Base-by-base conservation (phyloP, 2,329 filamentous ascomycete species). In the Metarhizium anisopliae region DNA sequence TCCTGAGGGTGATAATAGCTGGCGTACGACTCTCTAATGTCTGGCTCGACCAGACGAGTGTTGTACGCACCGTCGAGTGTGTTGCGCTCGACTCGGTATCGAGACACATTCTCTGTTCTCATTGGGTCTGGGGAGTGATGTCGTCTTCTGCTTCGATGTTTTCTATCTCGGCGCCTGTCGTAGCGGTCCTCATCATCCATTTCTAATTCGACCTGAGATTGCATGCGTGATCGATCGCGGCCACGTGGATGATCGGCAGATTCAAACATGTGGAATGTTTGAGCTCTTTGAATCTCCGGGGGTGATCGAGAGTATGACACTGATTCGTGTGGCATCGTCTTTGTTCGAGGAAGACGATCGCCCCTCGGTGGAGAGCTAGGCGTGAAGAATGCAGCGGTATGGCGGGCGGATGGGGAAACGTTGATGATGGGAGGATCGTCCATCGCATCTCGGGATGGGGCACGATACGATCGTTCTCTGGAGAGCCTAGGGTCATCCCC, bases 171-270 rank as follows among this genome's bases (percentile, higher is more conserved):
- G 8, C 61, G 62, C 18, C 64, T 64, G 10, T 68, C 66, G 20
- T 70, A 66, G 25, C 25, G 25, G 1, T 72, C 71, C 13, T 72
- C 70, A 0, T 64, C 66, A 5, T 74, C 72, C 3, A 59, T 65
- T 4, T 71, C 66, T 3, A 67, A 67, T 10, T 64, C 61, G 14
- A 67, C 63, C 57, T 75, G 72, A 6, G 72, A 35, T 7, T 73
- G 68, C 60, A 67, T 60, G 49, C 68, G 68, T 11, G 70, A 72
- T 16, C 72, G 71, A 35, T 63, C 63, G 30, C 72, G 72, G 7
- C 72, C 72, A 5, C 71, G 71, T 6, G 63, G 59, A 10, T 68
- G 64, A 1, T 60, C 64, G 2, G 58, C 35, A 2, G 56, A 25
- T 2, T 68, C 66, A 49, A 66, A 66, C 0, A 43, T 56, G 42